Evolutionary conservation across 306 rosid genomes (phyloP), one percentile per base, ranked within the genome.

Genomic region (Delonix regia): DNA sequence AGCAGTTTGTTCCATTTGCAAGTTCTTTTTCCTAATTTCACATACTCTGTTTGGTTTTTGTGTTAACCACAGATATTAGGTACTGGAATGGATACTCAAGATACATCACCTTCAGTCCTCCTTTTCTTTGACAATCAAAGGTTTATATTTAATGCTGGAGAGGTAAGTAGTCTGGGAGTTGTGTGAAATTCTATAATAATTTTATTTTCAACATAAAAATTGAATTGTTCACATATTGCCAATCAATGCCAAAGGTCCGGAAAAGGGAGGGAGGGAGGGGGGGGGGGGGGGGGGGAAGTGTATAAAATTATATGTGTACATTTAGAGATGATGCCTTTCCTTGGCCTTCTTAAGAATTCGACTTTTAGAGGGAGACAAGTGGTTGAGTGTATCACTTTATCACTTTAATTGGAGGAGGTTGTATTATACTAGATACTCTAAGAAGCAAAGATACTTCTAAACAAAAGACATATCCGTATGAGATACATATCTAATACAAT

Each of bases 31-130:
- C 65, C 11, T 9, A 33, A 21, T 14, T 27, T 28, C 33, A 44
- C 19, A 0, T 65, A 15, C 19, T 65, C 25, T 41, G 4, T 38
- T 66, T 10, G 27, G 28, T n/a, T 41, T n/a, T 4, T 65, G 21
- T 53, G 33, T 61, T 71, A 10, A 59, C 25, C 62, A 56, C 76
- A 92, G 95, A 82, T 92, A 42, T 82, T 94, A 61, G 97, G 99
- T 9, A 94, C 97, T 63, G 94, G 97, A 78, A 86, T 94, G 95
- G 97, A 92, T 76, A 94, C 97, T 78, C 97, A 92, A 67, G 99
- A 94, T 73, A 92, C 97, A 0, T 90, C 95, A 41, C 92, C 99
- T 66, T 85, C 97, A 0, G 92, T 94, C 52, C 69, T 90, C 39
- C 97, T 94, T 67, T 94, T 94, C 88, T 94, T 94, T 61, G 99